Evolutionary conservation across 1,139 yeast species (phyloP), one percentile per base, ranked within the genome.

Genomic region (Yamadazyma siamensis): DNA sequence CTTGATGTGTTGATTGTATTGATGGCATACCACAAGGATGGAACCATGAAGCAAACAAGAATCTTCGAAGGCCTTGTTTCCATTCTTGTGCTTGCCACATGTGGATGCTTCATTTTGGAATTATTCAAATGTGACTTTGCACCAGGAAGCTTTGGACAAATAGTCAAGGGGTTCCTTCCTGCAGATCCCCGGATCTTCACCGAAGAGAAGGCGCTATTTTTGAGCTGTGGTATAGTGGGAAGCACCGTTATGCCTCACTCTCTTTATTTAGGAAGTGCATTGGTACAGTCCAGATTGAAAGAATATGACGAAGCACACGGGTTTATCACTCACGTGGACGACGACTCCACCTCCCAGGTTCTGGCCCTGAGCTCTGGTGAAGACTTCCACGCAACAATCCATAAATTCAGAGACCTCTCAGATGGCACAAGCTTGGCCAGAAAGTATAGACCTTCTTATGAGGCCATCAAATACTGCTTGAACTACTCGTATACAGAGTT

Each of bases 211-310:
- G 85, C 85, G 0, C 56, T 79, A 22, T 82, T 80, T 46, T 59
- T 82, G 36, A 71, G 82, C 41, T 66, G 85, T 50, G 91, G 87
- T 6, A 82, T 82, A 35, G 74, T 82, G 13, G 94, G 94, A 20
- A 84, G 88, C 27, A 82, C 91, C 0, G 89, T 82, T 6, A 83
- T 83, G 94, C 91, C 94, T 3, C 91, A 82, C 48, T 80, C 88
- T 0, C 63, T 83, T 34, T 82, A 75, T 44, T 61, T 83, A 34
- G 91, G 91, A 1, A 80, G 88, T 0, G 85, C 86, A 5, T 67
- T 83, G 32, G 91, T 82, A 4, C 88, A 81, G 47, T 78, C 89
- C 11, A 65, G 94, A 45, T 59, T 79, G 37, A 77, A 76, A 49
- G 87, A 81, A 27, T 80, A 64, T 43, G 87, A 80, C 46, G 54